phyloP scores from a whole-genome alignment of 108 stramenopile genomes.

The Nannochloropsis oceanica region DNA sequence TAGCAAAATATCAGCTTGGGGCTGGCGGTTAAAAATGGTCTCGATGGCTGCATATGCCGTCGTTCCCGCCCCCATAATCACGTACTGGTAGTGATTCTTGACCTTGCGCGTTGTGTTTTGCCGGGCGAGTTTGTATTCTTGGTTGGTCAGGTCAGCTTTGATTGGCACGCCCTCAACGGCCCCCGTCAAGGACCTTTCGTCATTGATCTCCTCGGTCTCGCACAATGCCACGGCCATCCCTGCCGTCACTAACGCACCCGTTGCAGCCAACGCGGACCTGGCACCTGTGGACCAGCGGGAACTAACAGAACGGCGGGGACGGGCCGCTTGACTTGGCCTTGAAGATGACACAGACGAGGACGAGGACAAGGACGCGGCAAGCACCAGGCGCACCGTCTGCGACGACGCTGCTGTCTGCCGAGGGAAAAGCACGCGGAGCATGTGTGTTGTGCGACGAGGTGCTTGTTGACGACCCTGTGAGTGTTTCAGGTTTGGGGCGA shows the following conservation, averaged over 20 bases:
- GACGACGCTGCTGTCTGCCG: background rate
- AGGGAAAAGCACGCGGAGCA: background rate
- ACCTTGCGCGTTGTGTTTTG: background rate
- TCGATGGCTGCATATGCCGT: constrained; percentile 28
- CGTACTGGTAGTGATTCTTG: constrained; percentile 13
- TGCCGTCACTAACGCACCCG: background rate
- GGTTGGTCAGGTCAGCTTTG: background rate
- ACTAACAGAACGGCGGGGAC: background rate
- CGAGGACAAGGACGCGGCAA: background rate
- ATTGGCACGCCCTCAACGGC: background rate
- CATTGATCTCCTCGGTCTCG: background rate
- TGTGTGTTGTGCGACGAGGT: background rate
- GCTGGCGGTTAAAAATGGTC: constrained; percentile 10
- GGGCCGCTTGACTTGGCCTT: background rate
- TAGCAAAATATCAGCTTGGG: constrained; percentile 22
- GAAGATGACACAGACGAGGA: background rate
- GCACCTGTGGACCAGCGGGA: background rate
- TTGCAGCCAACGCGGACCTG: background rate
- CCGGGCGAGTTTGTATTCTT: background rate
- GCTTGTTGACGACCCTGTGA: too few species aligned
- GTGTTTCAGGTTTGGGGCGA: too few species aligned
- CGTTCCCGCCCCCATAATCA: constrained; percentile 18
- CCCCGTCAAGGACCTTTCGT: background rate
- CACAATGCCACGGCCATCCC: background rate
- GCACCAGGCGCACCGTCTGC: background rate